Evolutionary conservation across 2,329 filamentous ascomycete species (phyloP), one percentile per base, ranked within the genome.

Genomic region (Hypoxylon sp.): DNA sequence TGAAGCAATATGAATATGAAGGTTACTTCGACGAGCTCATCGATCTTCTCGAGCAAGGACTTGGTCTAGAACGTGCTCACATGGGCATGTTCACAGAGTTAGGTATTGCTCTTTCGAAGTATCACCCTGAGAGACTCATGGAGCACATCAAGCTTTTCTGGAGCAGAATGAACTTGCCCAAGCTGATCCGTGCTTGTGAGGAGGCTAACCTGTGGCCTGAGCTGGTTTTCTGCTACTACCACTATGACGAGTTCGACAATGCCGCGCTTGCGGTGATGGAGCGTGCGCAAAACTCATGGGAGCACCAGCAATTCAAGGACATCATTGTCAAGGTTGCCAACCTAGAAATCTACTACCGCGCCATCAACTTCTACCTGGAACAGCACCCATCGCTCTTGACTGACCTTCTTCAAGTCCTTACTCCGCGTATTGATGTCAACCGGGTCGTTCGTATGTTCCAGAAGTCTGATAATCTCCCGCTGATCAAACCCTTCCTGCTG

Each of bases 21-120:
- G 96, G 96, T 65, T 99, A 98, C 87, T 99, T 99, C 73, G 96
- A 99, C 74, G 96, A 99, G 84, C 91, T 99, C 69, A 99, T 99
- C 76, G 88, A 90, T 73, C 87, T 99, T 52, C 89, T 99, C 34
- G 95, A 99, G 83, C 94, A 97, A 78, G 96, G 97, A 75, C 89
- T 99, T 61, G 96, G 96, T 68, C 87, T 98, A 57, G 94, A 98
- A 83, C 89, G 91, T 73, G 93, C 91, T 23, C 94, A 98, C 78
- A 97, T 97, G 94, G 95, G 93, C 28, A 94, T 99, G 88, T 99
- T 99, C 82, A 98, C 95, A 0, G 90, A 93, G 75, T 83, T 99
- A 14, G 96, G 94, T 43, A 94, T 97, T 81, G 94, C 94, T 4
- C 85, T 99, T 48, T 92, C 94, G 73, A 97, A 93, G 81, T 99